These are phyloP conservation scores for Globisporangium paddicum DNA, from an alignment of 352 stramenopile species.

Conservation along the genomic window DNA sequence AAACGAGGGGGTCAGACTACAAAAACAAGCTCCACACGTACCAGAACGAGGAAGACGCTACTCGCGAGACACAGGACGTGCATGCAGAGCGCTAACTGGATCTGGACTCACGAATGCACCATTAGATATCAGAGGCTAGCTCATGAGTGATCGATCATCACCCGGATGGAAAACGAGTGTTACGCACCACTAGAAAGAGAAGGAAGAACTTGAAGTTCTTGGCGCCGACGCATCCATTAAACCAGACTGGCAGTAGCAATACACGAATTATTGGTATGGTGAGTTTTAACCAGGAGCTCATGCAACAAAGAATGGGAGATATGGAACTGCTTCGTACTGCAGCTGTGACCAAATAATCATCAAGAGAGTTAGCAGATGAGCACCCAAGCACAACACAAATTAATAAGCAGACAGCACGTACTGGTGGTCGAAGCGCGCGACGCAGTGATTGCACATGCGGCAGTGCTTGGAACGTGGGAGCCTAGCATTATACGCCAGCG, in stretches of 20 bases:
- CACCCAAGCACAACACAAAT: not conserved
- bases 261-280: not conserved
- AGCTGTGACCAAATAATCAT: conserved; percentile 12
- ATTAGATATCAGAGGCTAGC: not conserved
- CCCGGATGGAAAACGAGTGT: not conserved
- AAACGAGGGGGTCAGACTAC: not conserved
- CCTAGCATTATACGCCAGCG: conserved; percentile 18
- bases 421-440: conserved; percentile 89
- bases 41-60: conserved; percentile 54
- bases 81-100: conserved; percentile 39
- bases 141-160: not conserved
- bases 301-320: not conserved
- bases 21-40: conserved; percentile 7
- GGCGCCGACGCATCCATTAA: conserved; percentile 80
- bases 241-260: conserved; percentile 44
- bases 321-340: conserved; percentile 19
- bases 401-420: conserved; percentile 26
- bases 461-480: conserved; percentile 89
- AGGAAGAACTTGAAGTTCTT: conserved; percentile 83
- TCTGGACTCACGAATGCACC: conserved; percentile 13
- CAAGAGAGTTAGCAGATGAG: not conserved
- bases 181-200: conserved; percentile 40
- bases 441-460: conserved; percentile 82
- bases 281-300: not conserved
- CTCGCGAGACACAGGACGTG: conserved; percentile 45